Base-by-base conservation (phyloP, 345 rosid genomes). In the Brassica juncea region DNA sequence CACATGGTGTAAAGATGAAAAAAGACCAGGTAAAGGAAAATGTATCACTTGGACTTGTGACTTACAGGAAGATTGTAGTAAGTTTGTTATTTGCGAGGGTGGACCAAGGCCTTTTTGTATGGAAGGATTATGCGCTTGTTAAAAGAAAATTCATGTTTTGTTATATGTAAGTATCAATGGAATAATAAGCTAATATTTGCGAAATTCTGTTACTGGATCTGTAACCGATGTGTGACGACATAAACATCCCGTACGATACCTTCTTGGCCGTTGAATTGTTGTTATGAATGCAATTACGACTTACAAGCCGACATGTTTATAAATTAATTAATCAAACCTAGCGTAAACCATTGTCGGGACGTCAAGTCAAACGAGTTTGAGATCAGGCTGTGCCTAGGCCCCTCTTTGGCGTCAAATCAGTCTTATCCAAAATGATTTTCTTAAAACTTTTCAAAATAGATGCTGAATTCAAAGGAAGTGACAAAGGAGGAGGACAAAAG, bases 81-180 rank as follows among this genome's bases (percentile, higher is more conserved):
- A 52, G 37, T 0, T 19, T 62, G 75, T 77, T 52, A 35, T 61
- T 25, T 77, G 80, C 30, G 0, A 25, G 9, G 8, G 15, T 14
- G 12, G 28, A 4, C 70, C 75, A 23, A 75, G 70, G 12, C 80
- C 80, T 62, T 70, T 6, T 52, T 77, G 80, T 52, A 70, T 77
- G 70, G 80, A 77, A 32, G 75, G 80, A 32, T 0, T 77, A 62
- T 77, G 75, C 19, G 34, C 30, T 62, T 77, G 80, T 60, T 77
- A 70, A 42, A 25, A 2, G 44, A 55, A 52, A 15, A 47, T 16
- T 1, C 19, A 63, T 14, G 2, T 7, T 10, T 28, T 63, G 12
- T 34, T 54, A 14, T 31, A 31, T 31, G 1, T 31, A 55, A 52
- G 28, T 54, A 31, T 8, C 21, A 31, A 31, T 42, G 44, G 31